These are phyloP conservation scores for Pestalotiopsis sp. DNA, from an alignment of 2,329 filamentous ascomycete genomes.

Conservation along the genomic window DNA sequence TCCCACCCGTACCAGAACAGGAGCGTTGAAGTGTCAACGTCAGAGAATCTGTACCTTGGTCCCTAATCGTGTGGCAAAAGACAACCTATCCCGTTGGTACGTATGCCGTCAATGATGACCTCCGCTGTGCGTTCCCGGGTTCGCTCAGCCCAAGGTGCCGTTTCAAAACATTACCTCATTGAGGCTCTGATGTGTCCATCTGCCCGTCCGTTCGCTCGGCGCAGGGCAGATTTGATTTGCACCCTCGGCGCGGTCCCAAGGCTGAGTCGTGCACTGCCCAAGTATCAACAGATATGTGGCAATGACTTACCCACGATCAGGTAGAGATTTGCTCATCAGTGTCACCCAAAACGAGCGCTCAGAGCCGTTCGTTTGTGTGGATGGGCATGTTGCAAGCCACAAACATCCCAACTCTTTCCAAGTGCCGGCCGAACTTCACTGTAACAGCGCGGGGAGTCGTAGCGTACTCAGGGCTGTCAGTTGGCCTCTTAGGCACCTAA, in stretches of 20 bases:
- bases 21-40: background rate
- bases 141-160: background rate
- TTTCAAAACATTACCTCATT: constrained; percentile 5
- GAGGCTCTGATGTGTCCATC: background rate
- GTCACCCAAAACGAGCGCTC: no score
- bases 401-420: background rate
- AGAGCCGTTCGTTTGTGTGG: no score
- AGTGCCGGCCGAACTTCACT: background rate
- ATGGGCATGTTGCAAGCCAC: background rate
- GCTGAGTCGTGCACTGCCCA: constrained; percentile 8
- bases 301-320: background rate
- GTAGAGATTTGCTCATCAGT: no score
- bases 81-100: background rate
- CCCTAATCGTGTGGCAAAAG: background rate
- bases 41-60: background rate
- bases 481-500: no score
- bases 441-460: background rate
- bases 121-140: background rate
- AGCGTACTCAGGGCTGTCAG: background rate
- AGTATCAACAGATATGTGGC: background rate
- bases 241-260: background rate
- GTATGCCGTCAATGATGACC: background rate
- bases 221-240: background rate
- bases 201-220: background rate
- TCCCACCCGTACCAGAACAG: background rate